Evolutionary conservation across 169 alveolate genomes (phyloP), one percentile per base, ranked within the genome.

Genomic region (Plasmodium billcollinsi): DNA sequence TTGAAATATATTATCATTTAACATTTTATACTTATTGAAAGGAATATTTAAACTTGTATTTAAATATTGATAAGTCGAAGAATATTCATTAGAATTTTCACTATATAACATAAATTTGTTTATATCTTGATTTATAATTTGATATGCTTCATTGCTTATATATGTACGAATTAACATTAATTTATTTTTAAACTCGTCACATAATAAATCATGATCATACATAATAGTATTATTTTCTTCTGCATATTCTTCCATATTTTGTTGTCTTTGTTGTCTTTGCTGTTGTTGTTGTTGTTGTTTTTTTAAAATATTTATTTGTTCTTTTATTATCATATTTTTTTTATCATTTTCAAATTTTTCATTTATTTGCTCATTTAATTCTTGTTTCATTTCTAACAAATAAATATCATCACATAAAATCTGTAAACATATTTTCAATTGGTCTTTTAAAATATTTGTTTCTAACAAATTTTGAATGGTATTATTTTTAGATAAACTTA

Each of bases 401-500:
- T 88, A 85, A 2, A 94, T 90, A 65, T 93, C 95, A 33, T 94
- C 96, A 50, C 91, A 88, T 54, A 94, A 86, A 24, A 94, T 59
- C 1, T 86, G 88, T 73, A 83, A 56, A 67, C 93, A 88, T 18
- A 12, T 74, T 61, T 69, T 89, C 24, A 94, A 59, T 69, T 94
- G 74, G 29, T 88, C 56, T 20, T 94, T 85, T 59, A 94, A 9
- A 24, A 71, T 62, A 11, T 5, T 59, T 59, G 58, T 88, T 80
- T 93, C 94, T 29, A 86, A 90, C 21, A 93, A 73, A 6, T 49
- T 71, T 66, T 94, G 93, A 18, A 94, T 61, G 29, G 62, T 43
- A 21, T 63, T 67, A 29, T 76, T 91, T n/a, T 78, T 83, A 2
- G 33, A 50, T 73, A 71, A 58, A 11, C 74, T 70, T 59, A 83